Percentiles rank a stretch among this genome's conserved stretches.
These are phyloP conservation scores for Aspergillus sclerotioniger DNA, from an alignment of 495 filamentous ascomycete species.

Conservation along the genomic window DNA sequence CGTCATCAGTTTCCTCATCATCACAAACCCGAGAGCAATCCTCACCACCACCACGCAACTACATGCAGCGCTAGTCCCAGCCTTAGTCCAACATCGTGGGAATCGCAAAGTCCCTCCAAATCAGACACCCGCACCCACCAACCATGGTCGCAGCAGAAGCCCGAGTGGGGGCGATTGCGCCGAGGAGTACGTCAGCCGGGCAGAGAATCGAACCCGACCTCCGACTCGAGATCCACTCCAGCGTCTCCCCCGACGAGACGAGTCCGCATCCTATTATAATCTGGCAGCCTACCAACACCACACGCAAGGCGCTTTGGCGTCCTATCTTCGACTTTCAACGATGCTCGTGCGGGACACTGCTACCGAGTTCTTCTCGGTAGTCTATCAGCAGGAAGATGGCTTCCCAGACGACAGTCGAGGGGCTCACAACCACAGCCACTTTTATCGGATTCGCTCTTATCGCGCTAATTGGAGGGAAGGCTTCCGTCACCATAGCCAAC, in stretches of 20 bases:
- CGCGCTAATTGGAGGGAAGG: not conserved
- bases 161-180: not conserved
- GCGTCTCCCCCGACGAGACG: too few species aligned
- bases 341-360: not conserved
- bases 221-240: not conserved
- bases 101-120: not conserved
- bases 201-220: not conserved
- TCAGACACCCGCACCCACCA: not conserved
- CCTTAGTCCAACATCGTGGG: too few species aligned
- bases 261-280: not conserved
- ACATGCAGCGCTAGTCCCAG: too few species aligned
- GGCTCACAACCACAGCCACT: not conserved
- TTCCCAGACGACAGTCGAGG: not conserved
- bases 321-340: not conserved
- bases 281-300: not conserved
- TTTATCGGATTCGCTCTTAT: not conserved
- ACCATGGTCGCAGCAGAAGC: not conserved
- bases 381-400: not conserved
- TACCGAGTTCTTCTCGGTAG: not conserved
- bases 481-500: not conserved
- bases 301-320: not conserved
- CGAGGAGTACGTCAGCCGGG: not conserved
- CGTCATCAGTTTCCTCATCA: too few species aligned
- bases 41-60: too few species aligned
- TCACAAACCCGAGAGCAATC: too few species aligned